phyloP scores from a whole-genome alignment of 2,329 filamentous ascomycete species.

The Metarhizium robertsii region DNA sequence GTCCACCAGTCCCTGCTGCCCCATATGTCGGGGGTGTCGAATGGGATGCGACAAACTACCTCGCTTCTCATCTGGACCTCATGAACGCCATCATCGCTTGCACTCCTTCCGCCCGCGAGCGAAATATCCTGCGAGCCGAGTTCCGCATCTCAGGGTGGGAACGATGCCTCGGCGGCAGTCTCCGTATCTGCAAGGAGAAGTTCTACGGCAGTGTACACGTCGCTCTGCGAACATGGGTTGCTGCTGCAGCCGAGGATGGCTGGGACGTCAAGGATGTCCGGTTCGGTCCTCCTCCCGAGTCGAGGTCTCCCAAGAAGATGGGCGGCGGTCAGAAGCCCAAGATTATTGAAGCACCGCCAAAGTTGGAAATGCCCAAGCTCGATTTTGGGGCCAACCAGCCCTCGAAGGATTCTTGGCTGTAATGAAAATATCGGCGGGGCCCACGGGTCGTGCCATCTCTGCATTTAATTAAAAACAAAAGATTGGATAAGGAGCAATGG shows the following conservation, averaged over 20 bases:
- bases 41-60: constrained; percentile 97
- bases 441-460: background rate
- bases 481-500: background rate
- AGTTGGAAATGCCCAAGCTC: constrained; percentile 50
- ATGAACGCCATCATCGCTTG: constrained; percentile 85
- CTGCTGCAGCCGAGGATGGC: constrained; percentile 74
- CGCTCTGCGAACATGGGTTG: constrained; percentile 80
- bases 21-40: constrained; percentile 96
- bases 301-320: constrained; percentile 21
- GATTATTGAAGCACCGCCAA: constrained; percentile 43
- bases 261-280: constrained; percentile 80
- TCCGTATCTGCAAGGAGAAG: constrained; percentile 93
- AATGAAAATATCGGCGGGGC: background rate
- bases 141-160: constrained; percentile 83
- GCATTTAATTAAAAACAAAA: background rate
- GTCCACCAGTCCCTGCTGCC: constrained; percentile 84
- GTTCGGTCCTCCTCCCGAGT: constrained; percentile 48
- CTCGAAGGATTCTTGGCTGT: constrained; percentile 23
- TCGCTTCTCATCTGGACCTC: constrained; percentile 85
- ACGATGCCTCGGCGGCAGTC: constrained; percentile 72
- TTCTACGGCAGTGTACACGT: constrained; percentile 92
- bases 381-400: constrained; percentile 34
- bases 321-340: constrained; percentile 32
- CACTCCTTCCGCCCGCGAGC: constrained; percentile 56
- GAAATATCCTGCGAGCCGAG: constrained; percentile 70